These are phyloP conservation scores for Prasinococcaceae sp. DNA, from an alignment of 139 green algal genomes.

Conservation along the genomic window DNA sequence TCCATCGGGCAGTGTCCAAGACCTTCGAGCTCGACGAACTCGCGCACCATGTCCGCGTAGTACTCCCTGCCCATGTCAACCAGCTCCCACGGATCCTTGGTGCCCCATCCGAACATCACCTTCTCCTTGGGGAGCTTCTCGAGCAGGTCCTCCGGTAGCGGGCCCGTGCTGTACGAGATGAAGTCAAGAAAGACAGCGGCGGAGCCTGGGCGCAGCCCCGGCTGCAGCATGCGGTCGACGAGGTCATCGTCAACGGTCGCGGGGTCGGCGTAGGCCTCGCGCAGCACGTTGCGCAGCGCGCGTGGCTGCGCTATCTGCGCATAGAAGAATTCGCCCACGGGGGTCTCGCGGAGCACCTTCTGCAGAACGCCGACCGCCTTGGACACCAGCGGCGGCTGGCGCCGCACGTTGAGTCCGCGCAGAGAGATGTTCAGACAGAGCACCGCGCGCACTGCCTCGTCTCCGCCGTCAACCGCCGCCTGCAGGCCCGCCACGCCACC, in stretches of 20 bases:
- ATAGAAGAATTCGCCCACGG: slow-evolving; percentile 60
- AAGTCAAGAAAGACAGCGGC: slow-evolving; percentile 96
- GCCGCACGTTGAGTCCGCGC: slow-evolving; percentile 52
- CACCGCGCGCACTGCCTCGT: slow-evolving; percentile 51
- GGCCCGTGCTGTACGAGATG: slow-evolving; percentile 77
- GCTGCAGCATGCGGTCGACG: slow-evolving; percentile 72
- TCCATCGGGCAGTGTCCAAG: slow-evolving; percentile 76
- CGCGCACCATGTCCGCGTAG: slow-evolving; percentile 23
- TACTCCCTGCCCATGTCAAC: slow-evolving; percentile 43
- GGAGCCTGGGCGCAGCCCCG: slow-evolving; percentile 66
- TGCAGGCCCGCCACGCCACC: slow-evolving; percentile 46
- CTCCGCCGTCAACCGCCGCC: slow-evolving; percentile 32
- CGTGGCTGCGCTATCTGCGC: slow-evolving; percentile 43
- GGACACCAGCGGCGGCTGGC: too few relatives aligned
- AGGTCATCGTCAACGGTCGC: slow-evolving; percentile 80
- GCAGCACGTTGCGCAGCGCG: slow-evolving; percentile 64
- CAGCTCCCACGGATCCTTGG: slow-evolving; percentile 67
- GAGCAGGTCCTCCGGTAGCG: slow-evolving; percentile 80
- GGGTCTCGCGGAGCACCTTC: slow-evolving; percentile 44
- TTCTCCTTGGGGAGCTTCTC: slow-evolving; percentile 30
- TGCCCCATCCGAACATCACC: slow-evolving; percentile 76
- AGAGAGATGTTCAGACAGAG: slow-evolving; percentile 70
- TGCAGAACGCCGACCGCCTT: too few relatives aligned
- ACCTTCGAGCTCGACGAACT: slow-evolving; percentile 69
- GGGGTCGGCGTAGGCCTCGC: slow-evolving; percentile 71